Evolutionary conservation across 2,329 filamentous ascomycete species (phyloP), one percentile per base, ranked within the genome.

Genomic region (Cadophora sp.): DNA sequence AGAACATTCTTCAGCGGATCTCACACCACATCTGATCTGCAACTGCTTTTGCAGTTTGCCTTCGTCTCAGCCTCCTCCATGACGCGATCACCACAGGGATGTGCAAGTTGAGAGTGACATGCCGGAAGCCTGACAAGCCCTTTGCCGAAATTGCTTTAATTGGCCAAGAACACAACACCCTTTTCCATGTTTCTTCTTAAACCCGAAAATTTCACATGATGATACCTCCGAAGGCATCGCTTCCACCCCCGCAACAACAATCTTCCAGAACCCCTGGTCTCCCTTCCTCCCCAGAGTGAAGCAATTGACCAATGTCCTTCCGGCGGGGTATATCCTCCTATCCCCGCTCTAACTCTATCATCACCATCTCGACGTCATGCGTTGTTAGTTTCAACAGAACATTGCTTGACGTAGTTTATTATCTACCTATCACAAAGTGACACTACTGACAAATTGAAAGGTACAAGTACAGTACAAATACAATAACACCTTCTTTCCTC

Each of bases 261-360:
- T 58, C 55, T 41, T 58, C 33, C 55, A 39, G 55, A 43, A 24
- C 30, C 20, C 27, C 27, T 30, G 27, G 27, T 6, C 27, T 30
- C 27, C 27, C 13, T 9, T 16, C 22, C 20, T 16, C 22, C 22
- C 20, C 14, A 33, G 33, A 39, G 3, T 39, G 18, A 41, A 58
- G 55, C 33, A 58, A 58, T 58, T 58, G 55, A 58, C 55, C 55
- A 58, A 58, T 58, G 20, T 16, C 20, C n/a, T 7, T 27, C 55
- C 55, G 27, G 36, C 36, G 36, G 53, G 16, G 13, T 2, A 24
- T 58, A 13, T 56, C 16, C 27, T 51, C 27, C 48, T 50, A 50
- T 50, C 47, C 47, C 47, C 48, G 18, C 48, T 27, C 48, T 51
- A 51, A 24, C 24, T 53, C 27, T n/a, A n/a, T 9, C 50, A 33